Evolutionary conservation across 441 rosid species (phyloP), one percentile per base, ranked within the genome.

Genomic region (Flueggea neowawraea): DNA sequence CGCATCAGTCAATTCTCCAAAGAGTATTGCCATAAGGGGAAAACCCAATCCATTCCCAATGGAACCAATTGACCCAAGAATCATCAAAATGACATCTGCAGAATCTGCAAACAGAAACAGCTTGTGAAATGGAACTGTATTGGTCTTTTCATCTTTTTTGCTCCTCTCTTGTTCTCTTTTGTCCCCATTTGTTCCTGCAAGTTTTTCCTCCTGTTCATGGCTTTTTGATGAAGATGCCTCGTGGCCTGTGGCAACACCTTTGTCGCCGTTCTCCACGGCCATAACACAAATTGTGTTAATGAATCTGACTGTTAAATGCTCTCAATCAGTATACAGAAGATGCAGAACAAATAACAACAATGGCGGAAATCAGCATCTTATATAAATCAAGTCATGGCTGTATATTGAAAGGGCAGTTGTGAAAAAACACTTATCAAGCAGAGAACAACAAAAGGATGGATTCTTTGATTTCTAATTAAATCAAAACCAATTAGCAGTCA

Each of bases 21-120:
- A 74, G 5, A 92, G 53, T 15, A 86, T 11, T 2, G 91, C 68
- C 94, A 78, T 78, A 4, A 89, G 39, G 28, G 98, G 94, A 54
- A 77, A 15, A 57, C 67, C 28, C 2, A 76, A 5, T 16, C 91
- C 98, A 64, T 81, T 89, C 16, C 77, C 94, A 16, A 73, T 28
- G 41, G 95, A 82, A 10, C 86, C 83, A 41, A 84, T 56, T 17
- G 95, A 58, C 17, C 91, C 96, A 3, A 73, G 11, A 14, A 77
- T 58, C 95, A 88, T 92, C 73, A 92, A 74, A 6, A 69, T 6
- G 10, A 67, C 16, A 69, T 88, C 90, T 0, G 31, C 4, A 0
- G 81, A 66, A 64, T 89, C 83, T 4, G 98, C 89, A 61, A 89
- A 89, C 0, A 82, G 64, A 63, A 89, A 89, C 17, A 92, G 84